Evolutionary conservation across 345 rosid genomes (phyloP), one percentile per base, ranked within the genome.

Genomic region (Laguncularia racemosa): DNA sequence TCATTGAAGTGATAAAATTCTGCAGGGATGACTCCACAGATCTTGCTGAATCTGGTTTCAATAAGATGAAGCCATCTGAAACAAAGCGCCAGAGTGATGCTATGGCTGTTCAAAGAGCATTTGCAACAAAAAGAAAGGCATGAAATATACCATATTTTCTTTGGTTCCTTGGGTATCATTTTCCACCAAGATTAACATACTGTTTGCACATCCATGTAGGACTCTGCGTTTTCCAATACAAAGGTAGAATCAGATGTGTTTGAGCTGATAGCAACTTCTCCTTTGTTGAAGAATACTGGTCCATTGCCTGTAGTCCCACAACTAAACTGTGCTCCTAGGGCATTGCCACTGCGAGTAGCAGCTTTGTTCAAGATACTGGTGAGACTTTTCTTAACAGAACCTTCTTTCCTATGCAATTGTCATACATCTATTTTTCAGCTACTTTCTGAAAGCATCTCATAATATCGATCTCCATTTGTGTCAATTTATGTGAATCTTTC

Each of bases 341-440:
- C 77, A 19, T 75, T 89, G 67, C 89, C 97, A 62, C 43, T 84
- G 73, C 84, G 99, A 81, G 90, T 89, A 71, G 92, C 84, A 75
- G 78, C 95, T 62, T 80, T 93, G 96, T 76, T 82, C 59, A 84
- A 83, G 79, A 68, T 90, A 51, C 62, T 93, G 97, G 99, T 93
- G 73, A 75, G 85, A 69, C 16, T 44, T 23, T 17, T 40, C 60
- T 54, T 50, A 38, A 33, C 40, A 47, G 40, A 56, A 57, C 26
- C 46, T 16, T 13, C 28, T 33, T 33, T 33, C 40, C 2, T 33
- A 0, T 33, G 40, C 7, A 4, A 33, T 33, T 5, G 9, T 33
- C 40, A 33, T 33, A 4, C 7, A 10, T 33, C 40, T 33, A 33
- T 33, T 33, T 33, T 33, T 33, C 40, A 33, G 40, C 40, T 33